Evolutionary conservation across 331 rosid genomes (phyloP).

Genomic region (Dryas integrifolia): DNA sequence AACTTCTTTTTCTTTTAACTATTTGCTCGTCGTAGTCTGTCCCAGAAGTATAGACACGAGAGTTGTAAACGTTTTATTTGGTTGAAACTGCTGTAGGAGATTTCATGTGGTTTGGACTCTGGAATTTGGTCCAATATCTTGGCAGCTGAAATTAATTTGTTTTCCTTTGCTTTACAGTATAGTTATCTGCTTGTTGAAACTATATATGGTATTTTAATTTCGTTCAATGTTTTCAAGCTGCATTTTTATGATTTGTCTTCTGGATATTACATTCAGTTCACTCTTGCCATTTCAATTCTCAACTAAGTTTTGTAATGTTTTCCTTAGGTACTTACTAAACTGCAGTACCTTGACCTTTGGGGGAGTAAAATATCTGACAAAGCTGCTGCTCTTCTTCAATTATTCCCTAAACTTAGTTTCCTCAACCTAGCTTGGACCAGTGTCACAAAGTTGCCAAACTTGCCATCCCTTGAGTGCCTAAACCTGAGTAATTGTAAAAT

Average conservation of each 20-base stretch:
- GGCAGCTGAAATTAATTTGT: neutral
- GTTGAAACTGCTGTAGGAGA: slow-evolving; percentile 5
- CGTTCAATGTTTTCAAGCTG: neutral
- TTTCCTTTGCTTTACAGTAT: neutral
- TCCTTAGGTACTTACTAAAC: slow-evolving; percentile 60
- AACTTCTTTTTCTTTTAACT: neutral
- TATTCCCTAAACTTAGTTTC: slow-evolving; percentile 62
- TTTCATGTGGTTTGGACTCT: neutral
- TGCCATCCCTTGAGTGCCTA: slow-evolving; percentile 58
- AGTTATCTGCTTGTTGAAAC: neutral
- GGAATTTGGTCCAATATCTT: neutral
- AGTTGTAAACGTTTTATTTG: neutral
- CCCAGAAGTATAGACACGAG: neutral
- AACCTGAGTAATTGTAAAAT: slow-evolving; percentile 81
- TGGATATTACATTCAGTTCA: neutral
- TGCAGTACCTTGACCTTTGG: slow-evolving; percentile 82
- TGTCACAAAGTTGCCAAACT: slow-evolving; percentile 61
- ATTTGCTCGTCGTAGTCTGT: neutral
- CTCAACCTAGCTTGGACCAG: slow-evolving; percentile 83
- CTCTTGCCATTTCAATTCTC: neutral
- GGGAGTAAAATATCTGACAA: slow-evolving; percentile 75
- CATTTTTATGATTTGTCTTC: neutral
- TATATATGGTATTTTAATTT: neutral
- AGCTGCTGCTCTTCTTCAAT: slow-evolving; percentile 58
- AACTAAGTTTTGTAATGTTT: slow-evolving; percentile 5